Evolutionary conservation across 208 protist genomes (phyloP).

Genomic region (Trypanosoma avium): DNA sequence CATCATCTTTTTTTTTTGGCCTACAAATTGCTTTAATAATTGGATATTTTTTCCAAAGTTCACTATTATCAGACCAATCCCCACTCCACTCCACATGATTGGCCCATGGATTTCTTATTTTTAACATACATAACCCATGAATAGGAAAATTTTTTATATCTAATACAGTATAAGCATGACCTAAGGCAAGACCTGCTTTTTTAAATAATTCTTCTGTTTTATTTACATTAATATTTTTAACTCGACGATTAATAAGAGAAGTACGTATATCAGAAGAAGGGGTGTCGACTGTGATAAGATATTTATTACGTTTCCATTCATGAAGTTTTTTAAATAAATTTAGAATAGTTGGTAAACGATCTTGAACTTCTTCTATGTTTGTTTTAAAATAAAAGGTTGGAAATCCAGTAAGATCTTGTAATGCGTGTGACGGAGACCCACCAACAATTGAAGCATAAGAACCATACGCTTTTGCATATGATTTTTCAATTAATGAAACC

Average conservation of each 20-base stretch:
- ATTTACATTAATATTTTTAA: too few relatives aligned
- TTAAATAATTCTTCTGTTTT: conserved; percentile 35
- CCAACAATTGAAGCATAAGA: conserved; percentile 77
- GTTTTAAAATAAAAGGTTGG: conserved; percentile 70
- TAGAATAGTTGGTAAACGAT: too few relatives aligned
- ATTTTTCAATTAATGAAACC: conserved; percentile 84
- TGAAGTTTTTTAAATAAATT: background rate
- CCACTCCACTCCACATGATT: conserved; percentile 69
- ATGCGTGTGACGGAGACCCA: conserved; percentile 72
- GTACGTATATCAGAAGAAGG: background rate
- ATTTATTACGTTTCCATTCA: background rate
- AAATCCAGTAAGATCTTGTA: conserved; percentile 75
- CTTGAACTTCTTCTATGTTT: too few relatives aligned
- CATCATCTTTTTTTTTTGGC: conserved; percentile 47
- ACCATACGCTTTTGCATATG: conserved; percentile 85
- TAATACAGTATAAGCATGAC: conserved; percentile 71
- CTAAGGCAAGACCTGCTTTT: conserved; percentile 47
- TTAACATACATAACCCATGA: conserved; percentile 53
- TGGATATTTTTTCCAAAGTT: conserved; percentile 57
- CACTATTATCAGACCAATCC: too few relatives aligned
- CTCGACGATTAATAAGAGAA: background rate
- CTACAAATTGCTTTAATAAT: conserved; percentile 46
- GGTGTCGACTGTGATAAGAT: background rate
- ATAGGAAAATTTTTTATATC: conserved; percentile 53
- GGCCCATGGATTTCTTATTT: conserved; percentile 76